A percentile compares a stretch with the other conserved stretches of the same genome.
These are phyloP conservation scores for Drechslerella coelobrocha DNA, from an alignment of 2,329 filamentous ascomycete genomes.

Conservation along the genomic window DNA sequence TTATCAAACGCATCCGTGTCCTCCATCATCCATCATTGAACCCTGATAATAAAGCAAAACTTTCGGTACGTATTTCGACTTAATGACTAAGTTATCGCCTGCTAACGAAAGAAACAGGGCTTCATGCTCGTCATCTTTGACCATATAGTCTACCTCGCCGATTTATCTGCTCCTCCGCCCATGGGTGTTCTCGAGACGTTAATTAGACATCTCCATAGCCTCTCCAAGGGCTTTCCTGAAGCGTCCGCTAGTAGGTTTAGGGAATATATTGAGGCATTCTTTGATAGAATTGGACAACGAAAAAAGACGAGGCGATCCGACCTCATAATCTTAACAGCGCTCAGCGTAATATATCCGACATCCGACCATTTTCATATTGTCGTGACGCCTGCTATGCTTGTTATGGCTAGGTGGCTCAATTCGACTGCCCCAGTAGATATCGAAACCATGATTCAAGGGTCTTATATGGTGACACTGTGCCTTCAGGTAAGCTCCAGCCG, in stretches of 20 bases:
- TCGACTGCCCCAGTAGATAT: slow-evolving; percentile 73
- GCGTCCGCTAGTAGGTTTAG: slow-evolving; percentile 81
- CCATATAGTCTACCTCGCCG: slow-evolving; percentile 67
- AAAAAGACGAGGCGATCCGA: slow-evolving; percentile 65
- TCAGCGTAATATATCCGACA: slow-evolving; percentile 86
- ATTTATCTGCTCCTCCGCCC: slow-evolving; percentile 63
- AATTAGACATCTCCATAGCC: slow-evolving; percentile 87
- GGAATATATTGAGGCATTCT: slow-evolving; percentile 68
- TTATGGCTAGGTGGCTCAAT: slow-evolving; percentile 82
- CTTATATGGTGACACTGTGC: slow-evolving; percentile 78
- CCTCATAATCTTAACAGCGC: slow-evolving; percentile 79
- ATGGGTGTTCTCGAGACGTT: slow-evolving; percentile 78
- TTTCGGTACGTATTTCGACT: slow-evolving; percentile 65
- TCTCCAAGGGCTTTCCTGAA: slow-evolving; percentile 83
- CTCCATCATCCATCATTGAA: slow-evolving; percentile 89
- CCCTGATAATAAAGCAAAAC: slow-evolving; percentile 81
- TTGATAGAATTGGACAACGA: slow-evolving; percentile 61
- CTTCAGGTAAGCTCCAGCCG: slow-evolving; percentile 58
- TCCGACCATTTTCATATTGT: slow-evolving; percentile 98
- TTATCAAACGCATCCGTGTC: slow-evolving; percentile 87
- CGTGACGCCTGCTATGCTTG: slow-evolving; percentile 84
- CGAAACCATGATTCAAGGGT: slow-evolving; percentile 73
- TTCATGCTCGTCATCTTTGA: slow-evolving; percentile 62
- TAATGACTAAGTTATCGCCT: slow-evolving; percentile 42
- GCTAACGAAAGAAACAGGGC: slow-evolving; percentile 35